Conservation (phyloP, 2,329 filamentous ascomycete genomes). For the Aspergillus terreus region DNA sequence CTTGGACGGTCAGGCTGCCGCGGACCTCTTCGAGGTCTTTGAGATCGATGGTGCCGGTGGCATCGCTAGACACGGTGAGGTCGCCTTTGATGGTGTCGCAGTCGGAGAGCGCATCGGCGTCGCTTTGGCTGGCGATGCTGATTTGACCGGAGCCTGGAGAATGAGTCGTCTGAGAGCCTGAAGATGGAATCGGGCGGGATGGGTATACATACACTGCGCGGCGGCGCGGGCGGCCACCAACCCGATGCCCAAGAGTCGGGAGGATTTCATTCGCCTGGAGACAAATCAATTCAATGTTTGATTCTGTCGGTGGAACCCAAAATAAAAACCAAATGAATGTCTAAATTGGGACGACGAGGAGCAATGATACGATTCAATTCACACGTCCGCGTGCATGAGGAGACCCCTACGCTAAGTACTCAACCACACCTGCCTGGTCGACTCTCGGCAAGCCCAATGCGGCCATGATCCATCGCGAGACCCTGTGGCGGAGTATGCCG, state of each 20-base stretch:
- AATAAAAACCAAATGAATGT: background rate
- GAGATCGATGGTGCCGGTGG: conserved; percentile 37
- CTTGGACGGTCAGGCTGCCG: conserved; percentile 20
- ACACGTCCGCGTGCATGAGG: background rate
- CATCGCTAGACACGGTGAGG: conserved; percentile 36
- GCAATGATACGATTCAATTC: background rate
- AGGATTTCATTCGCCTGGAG: background rate
- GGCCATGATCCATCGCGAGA: background rate
- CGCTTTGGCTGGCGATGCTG: conserved; percentile 39
- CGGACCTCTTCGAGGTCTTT: conserved; percentile 34
- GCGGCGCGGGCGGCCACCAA: background rate
- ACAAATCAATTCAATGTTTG: no score
- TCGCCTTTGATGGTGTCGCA: conserved; percentile 40
- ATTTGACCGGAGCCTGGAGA: conserved; percentile 37
- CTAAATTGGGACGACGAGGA: no score
- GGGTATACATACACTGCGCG: background rate
- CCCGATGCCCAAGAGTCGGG: background rate
- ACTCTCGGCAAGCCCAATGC: no score
- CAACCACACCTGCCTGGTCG: no score
- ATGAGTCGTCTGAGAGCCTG: background rate
- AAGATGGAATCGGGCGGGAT: background rate
- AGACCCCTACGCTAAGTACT: background rate
- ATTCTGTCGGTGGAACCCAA: background rate
- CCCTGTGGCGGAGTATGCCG: background rate
- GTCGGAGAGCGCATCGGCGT: conserved; percentile 28